Evolutionary conservation across 768 basidiomycete genomes (phyloP), one percentile per base, ranked within the genome.

Genomic region (Rhodotorula taiwanensis): DNA sequence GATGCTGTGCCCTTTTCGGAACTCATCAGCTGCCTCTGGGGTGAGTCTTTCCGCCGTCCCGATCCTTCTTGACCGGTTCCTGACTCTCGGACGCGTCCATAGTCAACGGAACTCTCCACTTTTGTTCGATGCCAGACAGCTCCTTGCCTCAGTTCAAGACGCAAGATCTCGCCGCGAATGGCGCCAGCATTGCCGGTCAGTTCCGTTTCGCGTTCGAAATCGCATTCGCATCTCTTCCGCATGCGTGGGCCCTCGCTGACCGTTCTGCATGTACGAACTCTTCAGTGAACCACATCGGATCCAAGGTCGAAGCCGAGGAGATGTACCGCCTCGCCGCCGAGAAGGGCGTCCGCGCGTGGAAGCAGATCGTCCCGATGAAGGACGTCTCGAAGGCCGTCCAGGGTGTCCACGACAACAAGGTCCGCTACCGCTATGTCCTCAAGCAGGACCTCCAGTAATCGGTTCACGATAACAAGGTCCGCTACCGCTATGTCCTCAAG

Each of bases 311-410:
- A 70, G 79, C 56, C 23, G 43, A 79, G n/a, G 79, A 78, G 52
- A 86, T 85, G 84, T 77, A 83, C 51, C 70, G 82, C 56, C 78
- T 85, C 36, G 83, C 82, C 5, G 79, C 78, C 10, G 77, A 83
- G 65, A 82, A 84, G 73, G 77, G 76, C 4, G 76, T 86, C 54
- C 52, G 42, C 36, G 51, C 58, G 6, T 66, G 60, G 60, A 64
- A 62, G 64, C 57, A 62, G 53, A 28, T 52, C 36, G 23, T 41
- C 52, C 50, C 50, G 47, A 73, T 73, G 72, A 60, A 47, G 41
- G 64, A 73, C 9, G 62, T 62, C 15, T 36, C 50, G 9, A 65
- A 62, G 56, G 70, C 53, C 7, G 62, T 71, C 30, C 42, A 59
- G 49, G 56, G 58, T 25, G 64, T 70, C 54, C 51, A 70, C 53